Evolutionary conservation across 257 asterid genomes (phyloP).

Genomic region (Handroanthus guayacan): DNA sequence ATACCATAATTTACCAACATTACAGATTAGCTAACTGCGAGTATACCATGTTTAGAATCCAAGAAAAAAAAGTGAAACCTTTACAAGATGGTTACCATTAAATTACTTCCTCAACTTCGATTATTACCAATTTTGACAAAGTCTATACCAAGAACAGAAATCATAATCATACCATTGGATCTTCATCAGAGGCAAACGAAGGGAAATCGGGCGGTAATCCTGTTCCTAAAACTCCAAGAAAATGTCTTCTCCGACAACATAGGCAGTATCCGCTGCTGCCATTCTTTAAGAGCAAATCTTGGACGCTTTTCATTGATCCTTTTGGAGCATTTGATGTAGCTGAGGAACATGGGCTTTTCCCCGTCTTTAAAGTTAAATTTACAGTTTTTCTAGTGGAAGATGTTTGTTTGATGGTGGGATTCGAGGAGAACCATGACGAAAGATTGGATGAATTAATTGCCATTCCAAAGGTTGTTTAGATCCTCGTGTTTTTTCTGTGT

Average conservation of each 20-base stretch:
- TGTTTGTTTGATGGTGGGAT: constrained; percentile 31
- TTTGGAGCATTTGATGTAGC: constrained; percentile 25
- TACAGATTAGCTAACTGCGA: neutral
- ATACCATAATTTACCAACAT: no score
- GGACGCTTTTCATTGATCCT: constrained; percentile 35
- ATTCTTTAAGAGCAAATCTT: constrained; percentile 28
- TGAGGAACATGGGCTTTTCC: constrained; percentile 14
- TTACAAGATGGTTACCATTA: neutral
- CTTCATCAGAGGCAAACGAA: constrained; percentile 52
- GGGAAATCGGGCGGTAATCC: constrained; percentile 51
- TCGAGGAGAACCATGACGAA: constrained; percentile 31
- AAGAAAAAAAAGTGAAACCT: constrained; percentile 2
- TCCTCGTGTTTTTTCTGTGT: neutral
- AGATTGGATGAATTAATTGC: constrained; percentile 33
- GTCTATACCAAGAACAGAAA: constrained; percentile 1
- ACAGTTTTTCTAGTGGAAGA: neutral
- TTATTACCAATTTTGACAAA: neutral
- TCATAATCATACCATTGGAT: constrained; percentile 52
- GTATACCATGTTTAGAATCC: neutral
- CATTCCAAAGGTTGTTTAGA: constrained; percentile 19
- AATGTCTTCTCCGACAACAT: constrained; percentile 61
- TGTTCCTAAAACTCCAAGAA: constrained; percentile 56
- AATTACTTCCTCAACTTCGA: neutral
- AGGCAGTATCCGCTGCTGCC: constrained; percentile 49
- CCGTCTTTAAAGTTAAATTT: constrained; percentile 28